Evolutionary conservation across 2,329 filamentous ascomycete genomes (phyloP).

Genomic region (Trichoderma sp.): DNA sequence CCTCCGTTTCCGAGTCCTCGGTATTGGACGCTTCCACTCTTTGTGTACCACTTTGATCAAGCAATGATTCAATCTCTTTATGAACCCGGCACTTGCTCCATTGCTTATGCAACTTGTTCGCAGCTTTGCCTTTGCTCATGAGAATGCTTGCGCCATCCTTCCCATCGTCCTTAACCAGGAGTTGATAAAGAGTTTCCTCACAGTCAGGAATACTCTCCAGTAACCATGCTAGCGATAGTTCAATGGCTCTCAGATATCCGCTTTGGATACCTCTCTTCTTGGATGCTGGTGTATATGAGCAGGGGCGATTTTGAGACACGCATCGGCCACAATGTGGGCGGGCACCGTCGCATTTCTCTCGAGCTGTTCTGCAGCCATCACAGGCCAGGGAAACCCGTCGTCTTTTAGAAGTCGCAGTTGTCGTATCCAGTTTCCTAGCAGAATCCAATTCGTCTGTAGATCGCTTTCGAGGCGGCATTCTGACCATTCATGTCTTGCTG

Average conservation of each 20-base stretch:
- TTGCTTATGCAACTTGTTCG: neutral
- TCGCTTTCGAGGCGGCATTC: slow-evolving; percentile 13
- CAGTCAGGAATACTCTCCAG: neutral
- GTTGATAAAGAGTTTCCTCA: neutral
- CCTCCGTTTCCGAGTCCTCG: slow-evolving; percentile 1
- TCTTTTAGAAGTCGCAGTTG: neutral
- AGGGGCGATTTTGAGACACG: neutral
- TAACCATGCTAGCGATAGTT: slow-evolving; percentile 7
- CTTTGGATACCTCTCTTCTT: slow-evolving; percentile 18
- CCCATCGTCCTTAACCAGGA: neutral
- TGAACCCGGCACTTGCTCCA: slow-evolving; percentile 9
- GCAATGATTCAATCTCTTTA: slow-evolving; percentile 1
- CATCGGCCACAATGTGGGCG: slow-evolving; percentile 8
- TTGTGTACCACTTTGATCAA: neutral
- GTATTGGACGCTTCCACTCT: neutral
- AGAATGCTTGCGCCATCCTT: slow-evolving; percentile 1
- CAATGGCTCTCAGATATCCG: slow-evolving; percentile 12
- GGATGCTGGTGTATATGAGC: slow-evolving; percentile 13
- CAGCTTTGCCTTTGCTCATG: neutral
- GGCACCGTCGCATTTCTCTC: slow-evolving; percentile 4
- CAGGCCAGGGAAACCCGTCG: slow-evolving; percentile 12
- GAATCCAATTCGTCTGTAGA: neutral
- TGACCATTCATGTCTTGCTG: neutral
- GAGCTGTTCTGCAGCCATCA: slow-evolving; percentile 16
- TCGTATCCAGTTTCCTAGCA: neutral